Conservation (phyloP, 768 basidiomycete genomes). For the Dioszegia hungarica region DNA sequence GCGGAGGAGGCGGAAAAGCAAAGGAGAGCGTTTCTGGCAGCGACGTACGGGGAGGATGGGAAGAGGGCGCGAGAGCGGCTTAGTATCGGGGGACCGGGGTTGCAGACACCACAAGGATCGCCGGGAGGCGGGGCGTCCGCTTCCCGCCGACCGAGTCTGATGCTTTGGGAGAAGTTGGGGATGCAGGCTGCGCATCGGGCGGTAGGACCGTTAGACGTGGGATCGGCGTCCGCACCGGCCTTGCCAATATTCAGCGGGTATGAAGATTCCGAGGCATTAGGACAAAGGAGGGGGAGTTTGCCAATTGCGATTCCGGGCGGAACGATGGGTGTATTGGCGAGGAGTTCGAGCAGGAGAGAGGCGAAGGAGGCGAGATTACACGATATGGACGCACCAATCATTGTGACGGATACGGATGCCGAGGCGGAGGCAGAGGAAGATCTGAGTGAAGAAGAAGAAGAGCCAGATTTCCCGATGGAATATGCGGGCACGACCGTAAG, state of each 20-base stretch:
- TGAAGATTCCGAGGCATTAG: background rate
- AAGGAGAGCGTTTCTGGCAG: conserved; percentile 39
- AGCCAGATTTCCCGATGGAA: background rate
- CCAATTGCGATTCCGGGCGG: conserved; percentile 43
- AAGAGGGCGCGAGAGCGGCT: conserved; percentile 34
- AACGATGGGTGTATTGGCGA: conserved; percentile 10
- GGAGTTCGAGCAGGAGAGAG: conserved; percentile 21
- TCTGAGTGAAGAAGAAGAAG: conserved; percentile 17
- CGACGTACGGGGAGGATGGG: conserved; percentile 40
- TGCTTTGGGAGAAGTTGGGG: conserved; percentile 39
- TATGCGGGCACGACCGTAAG: background rate
- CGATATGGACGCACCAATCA: conserved; percentile 18
- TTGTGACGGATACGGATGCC: conserved; percentile 14
- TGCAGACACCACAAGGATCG: conserved; percentile 4
- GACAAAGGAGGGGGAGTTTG: conserved; percentile 37
- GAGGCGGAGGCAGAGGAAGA: conserved; percentile 17
- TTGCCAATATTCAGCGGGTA: background rate
- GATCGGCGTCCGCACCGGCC: conserved; percentile 18
- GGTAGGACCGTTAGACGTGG: conserved; percentile 7
- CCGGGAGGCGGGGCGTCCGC: conserved; percentile 4
- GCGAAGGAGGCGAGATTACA: conserved; percentile 11
- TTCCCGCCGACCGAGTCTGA: conserved; percentile 32
- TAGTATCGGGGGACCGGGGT: conserved; percentile 22
- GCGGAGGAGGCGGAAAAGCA: conserved; percentile 46
- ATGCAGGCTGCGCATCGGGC: conserved; percentile 8